Percentiles rank a stretch among this genome's conserved stretches.
These are phyloP conservation scores for Elsinoe perseae DNA, from an alignment of 2,329 filamentous ascomycete species.

Conservation along the genomic window DNA sequence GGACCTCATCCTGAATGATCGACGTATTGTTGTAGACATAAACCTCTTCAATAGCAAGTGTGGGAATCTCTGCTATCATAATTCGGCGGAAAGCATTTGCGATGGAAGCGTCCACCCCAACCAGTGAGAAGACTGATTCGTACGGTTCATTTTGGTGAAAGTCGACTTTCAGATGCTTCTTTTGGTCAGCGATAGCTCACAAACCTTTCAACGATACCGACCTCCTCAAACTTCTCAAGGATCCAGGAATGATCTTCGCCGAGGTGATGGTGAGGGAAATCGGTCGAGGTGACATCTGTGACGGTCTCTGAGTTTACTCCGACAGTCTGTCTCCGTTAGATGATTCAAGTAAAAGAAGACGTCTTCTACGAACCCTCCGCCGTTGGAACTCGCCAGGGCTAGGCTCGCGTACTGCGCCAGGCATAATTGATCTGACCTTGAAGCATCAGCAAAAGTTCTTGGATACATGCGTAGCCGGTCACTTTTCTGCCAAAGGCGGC, in stretches of 20 bases:
- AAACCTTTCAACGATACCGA: slow-evolving; percentile 25
- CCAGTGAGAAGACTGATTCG: slow-evolving; percentile 80
- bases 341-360: neutral
- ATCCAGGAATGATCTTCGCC: slow-evolving; percentile 81
- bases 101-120: slow-evolving; percentile 84
- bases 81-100: slow-evolving; percentile 97
- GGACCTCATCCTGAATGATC: slow-evolving; percentile 94
- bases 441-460: neutral
- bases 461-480: neutral
- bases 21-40: slow-evolving; percentile 96
- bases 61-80: slow-evolving; percentile 87
- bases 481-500: slow-evolving; percentile 10
- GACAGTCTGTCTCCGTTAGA: slow-evolving; percentile 49
- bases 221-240: slow-evolving; percentile 60
- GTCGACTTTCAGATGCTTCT: slow-evolving; percentile 60
- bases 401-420: slow-evolving; percentile 19
- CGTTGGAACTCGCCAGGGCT: slow-evolving; percentile 49
- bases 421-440: slow-evolving; percentile 20
- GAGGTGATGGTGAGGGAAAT: slow-evolving; percentile 85
- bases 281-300: slow-evolving; percentile 77
- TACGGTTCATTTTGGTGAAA: slow-evolving; percentile 76
- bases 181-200: neutral
- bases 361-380: slow-evolving; percentile 39
- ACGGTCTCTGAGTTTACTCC: slow-evolving; percentile 85
- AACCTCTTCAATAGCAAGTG: slow-evolving; percentile 86